Conservation (phyloP, 2,329 filamentous ascomycete genomes). For the Apiospora aurea region DNA sequence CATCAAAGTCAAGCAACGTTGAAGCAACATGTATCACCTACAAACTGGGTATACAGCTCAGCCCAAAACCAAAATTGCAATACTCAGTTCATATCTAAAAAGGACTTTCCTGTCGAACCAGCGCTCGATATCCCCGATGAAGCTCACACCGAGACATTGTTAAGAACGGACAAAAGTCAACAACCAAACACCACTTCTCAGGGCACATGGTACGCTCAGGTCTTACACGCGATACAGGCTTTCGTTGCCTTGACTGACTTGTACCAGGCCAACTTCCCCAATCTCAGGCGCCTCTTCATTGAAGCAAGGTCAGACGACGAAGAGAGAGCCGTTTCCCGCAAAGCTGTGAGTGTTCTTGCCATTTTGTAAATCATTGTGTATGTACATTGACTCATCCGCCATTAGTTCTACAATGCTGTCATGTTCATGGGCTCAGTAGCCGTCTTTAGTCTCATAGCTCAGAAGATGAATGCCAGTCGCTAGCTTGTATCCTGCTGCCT, state of each 20-base stretch:
- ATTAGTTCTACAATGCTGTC: constrained; percentile 95
- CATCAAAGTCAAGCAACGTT: background rate
- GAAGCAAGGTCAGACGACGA: constrained; percentile 92
- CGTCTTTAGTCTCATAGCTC: constrained; percentile 90
- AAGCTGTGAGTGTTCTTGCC: constrained; percentile 69
- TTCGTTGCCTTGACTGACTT: background rate
- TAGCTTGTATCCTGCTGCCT: constrained; percentile 32
- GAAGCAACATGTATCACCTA: no score
- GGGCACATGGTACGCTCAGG: background rate
- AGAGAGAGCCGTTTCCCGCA: constrained; percentile 92
- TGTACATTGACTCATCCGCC: constrained; percentile 23
- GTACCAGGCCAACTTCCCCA: constrained; percentile 78
- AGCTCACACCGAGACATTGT: background rate
- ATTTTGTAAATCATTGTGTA: background rate
- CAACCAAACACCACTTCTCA: background rate
- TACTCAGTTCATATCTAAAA: background rate
- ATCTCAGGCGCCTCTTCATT: constrained; percentile 94
- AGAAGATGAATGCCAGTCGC: constrained; percentile 72
- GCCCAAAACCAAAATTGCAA: background rate
- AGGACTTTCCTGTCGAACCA: no score
- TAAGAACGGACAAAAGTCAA: background rate
- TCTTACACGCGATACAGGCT: background rate
- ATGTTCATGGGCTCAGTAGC: constrained; percentile 96
- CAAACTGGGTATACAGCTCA: background rate
- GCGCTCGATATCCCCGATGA: background rate